Percentiles rank a stretch among this genome's conserved stretches.
phyloP scores from a whole-genome alignment of 371 early-diverging fungal genomes.

The Blakeslea trispora region DNA sequence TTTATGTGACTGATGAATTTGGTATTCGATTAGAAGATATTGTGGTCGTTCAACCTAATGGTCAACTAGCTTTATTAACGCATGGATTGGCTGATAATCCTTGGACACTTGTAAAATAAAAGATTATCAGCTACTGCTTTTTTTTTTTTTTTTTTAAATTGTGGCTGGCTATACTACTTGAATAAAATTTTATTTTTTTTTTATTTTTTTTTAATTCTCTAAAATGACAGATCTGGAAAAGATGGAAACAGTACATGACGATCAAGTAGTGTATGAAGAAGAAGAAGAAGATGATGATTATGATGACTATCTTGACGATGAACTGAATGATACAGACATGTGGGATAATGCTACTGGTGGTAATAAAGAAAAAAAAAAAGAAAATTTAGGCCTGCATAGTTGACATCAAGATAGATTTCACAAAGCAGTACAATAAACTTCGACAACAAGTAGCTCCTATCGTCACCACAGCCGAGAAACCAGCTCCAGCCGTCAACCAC shows the following conservation, averaged over 20 bases:
- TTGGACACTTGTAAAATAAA: conserved; percentile 32
- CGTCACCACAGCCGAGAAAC: conserved; percentile 25
- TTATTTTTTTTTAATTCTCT: conserved; percentile 6
- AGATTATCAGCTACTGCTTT: conserved; percentile 6
- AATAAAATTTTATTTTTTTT: conserved; percentile 1
- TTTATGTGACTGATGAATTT: conserved; percentile 49
- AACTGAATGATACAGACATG: conserved; percentile 61
- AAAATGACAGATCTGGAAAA: conserved; percentile 13
- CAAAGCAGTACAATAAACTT: conserved; percentile 90
- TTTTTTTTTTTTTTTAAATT: background rate
- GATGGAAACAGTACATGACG: background rate
- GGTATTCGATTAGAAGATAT: conserved; percentile 66
- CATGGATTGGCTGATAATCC: conserved; percentile 50
- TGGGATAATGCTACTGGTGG: conserved; percentile 62
- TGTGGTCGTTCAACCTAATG: conserved; percentile 55
- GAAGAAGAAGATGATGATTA: conserved; percentile 52
- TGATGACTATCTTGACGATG: conserved; percentile 59
- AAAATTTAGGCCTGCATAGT: too few species aligned
- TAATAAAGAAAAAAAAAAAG: conserved; percentile 13
- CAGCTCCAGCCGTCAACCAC: conserved; percentile 48
- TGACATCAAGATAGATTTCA: conserved; percentile 75
- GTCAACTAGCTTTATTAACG: conserved; percentile 52
- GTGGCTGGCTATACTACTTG: conserved; percentile 7
- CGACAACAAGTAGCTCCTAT: conserved; percentile 58
- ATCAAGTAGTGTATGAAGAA: conserved; percentile 12